Evolutionary conservation across 148 eudicot genomes (phyloP).

Genomic region (Rheum nobile): DNA sequence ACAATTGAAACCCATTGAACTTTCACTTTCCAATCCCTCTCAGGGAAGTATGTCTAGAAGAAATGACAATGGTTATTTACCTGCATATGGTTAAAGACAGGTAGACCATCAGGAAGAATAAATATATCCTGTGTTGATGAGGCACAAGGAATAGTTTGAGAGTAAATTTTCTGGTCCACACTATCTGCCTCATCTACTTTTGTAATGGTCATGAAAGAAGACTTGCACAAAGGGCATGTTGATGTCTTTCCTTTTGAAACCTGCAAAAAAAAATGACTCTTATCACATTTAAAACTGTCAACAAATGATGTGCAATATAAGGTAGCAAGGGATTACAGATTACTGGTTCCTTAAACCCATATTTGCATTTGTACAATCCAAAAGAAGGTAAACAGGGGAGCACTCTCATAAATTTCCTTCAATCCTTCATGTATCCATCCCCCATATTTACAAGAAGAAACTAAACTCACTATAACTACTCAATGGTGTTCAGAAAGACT

Average conservation of each 20-base stretch:
- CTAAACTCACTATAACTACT: not conserved
- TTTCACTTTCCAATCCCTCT: not conserved
- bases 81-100: slow-evolving; percentile 16
- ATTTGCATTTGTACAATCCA: not conserved
- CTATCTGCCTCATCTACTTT: slow-evolving; percentile 54
- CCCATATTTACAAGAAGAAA: not conserved
- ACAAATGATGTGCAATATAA: not conserved
- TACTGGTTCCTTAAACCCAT: not conserved
- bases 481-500: not conserved
- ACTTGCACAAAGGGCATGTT: slow-evolving; percentile 86
- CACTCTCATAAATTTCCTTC: not conserved
- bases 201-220: slow-evolving; percentile 47
- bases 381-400: not conserved
- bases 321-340: not conserved
- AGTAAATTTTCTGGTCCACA: slow-evolving; percentile 72
- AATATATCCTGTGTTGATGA: slow-evolving; percentile 36
- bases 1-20: not conserved
- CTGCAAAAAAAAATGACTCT: slow-evolving; percentile 20
- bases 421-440: not conserved
- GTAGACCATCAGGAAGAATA: slow-evolving; percentile 41
- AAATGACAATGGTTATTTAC: slow-evolving; percentile 17
- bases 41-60: not conserved
- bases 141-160: slow-evolving; percentile 61
- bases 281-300: slow-evolving; percentile 6
- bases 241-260: slow-evolving; percentile 39